A percentile compares a stretch with the other conserved stretches of the same genome.
These are phyloP conservation scores for Spergularia bocconei DNA, from an alignment of 148 eudicot genomes.

Conservation along the genomic window DNA sequence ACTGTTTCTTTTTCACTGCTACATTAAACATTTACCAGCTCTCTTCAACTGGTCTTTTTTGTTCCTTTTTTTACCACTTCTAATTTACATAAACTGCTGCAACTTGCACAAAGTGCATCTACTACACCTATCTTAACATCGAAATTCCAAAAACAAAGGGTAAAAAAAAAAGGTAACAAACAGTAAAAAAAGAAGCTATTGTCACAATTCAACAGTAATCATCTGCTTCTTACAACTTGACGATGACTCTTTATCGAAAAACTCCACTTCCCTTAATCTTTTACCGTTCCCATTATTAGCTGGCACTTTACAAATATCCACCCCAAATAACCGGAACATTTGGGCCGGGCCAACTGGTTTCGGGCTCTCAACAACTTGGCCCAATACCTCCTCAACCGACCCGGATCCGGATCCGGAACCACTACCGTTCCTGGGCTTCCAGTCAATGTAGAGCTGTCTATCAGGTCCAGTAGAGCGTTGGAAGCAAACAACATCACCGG, in stretches of 20 bases:
- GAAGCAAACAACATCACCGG: slow-evolving; percentile 70
- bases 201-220: slow-evolving; percentile 43
- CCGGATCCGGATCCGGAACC: slow-evolving; percentile 22
- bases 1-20: slow-evolving; percentile 12
- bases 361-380: slow-evolving; percentile 7
- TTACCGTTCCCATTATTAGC: slow-evolving; percentile 25
- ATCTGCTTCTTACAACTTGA: slow-evolving; percentile 37
- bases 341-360: slow-evolving; percentile 19
- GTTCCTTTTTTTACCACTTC: neutral
- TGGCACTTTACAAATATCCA: slow-evolving; percentile 46
- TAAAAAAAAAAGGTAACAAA: neutral
- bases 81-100: slow-evolving; percentile 25
- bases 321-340: slow-evolving; percentile 75
- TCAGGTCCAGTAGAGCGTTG: slow-evolving; percentile 56
- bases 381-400: slow-evolving; percentile 4
- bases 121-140: slow-evolving; percentile 25
- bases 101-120: slow-evolving; percentile 28
- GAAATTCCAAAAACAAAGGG: slow-evolving; percentile 10
- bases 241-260: slow-evolving; percentile 30
- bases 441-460: slow-evolving; percentile 67
- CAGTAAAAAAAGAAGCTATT: neutral
- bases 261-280: slow-evolving; percentile 32
- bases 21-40: slow-evolving; percentile 17
- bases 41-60: slow-evolving; percentile 31
- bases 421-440: slow-evolving; percentile 31